Conservation (phyloP, 768 basidiomycete species). For the Pholiota microspora region DNA sequence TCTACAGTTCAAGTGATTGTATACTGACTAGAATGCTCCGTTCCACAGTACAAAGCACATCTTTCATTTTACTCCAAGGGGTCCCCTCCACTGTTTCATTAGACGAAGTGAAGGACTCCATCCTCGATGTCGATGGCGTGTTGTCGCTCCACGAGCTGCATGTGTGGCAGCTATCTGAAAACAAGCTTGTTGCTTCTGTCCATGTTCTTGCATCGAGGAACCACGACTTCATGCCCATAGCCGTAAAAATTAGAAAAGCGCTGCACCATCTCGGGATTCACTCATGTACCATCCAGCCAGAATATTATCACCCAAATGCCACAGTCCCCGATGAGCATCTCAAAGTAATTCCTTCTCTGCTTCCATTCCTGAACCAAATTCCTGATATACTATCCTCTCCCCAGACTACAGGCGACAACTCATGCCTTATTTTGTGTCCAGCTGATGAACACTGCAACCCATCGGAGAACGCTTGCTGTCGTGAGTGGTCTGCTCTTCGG, state of each 20-base stretch:
- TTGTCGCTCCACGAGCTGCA: conserved; percentile 90
- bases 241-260: conserved; percentile 76
- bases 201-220: conserved; percentile 84
- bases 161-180: conserved; percentile 96
- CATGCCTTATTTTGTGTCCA: conserved; percentile 74
- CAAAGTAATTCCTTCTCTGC: conserved; percentile 36
- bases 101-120: conserved; percentile 83
- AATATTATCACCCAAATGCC: conserved; percentile 50
- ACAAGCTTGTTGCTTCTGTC: conserved; percentile 92
- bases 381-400: conserved; percentile 1
- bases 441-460: conserved; percentile 66
- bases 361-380: not conserved
- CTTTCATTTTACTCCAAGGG: conserved; percentile 93
- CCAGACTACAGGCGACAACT: conserved; percentile 50
- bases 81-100: conserved; percentile 89
- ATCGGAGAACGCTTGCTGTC: conserved; percentile 74
- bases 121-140: conserved; percentile 82
- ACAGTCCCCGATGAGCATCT: conserved; percentile 44
- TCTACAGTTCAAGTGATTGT: not conserved
- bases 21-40: conserved; percentile 1
- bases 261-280: conserved; percentile 94
- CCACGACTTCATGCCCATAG: conserved; percentile 90
- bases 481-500: conserved; percentile 45
- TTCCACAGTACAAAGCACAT: conserved; percentile 70
- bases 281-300: conserved; percentile 92